phyloP scores from a whole-genome alignment of 768 basidiomycete genomes.

The Ramaria sp. region DNA sequence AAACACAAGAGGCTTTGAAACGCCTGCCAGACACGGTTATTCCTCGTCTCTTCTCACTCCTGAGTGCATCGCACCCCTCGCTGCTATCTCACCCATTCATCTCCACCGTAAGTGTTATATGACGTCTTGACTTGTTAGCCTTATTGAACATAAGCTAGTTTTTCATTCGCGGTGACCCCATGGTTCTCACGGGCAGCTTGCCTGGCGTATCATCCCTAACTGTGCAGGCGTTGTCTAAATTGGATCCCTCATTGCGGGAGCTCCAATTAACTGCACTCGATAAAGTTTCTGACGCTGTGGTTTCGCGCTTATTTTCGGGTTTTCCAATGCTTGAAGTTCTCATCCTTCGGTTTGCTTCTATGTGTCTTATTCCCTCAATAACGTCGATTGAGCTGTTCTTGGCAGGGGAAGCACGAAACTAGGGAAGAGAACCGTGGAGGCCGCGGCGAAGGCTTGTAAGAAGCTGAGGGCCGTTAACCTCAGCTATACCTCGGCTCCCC shows the following conservation, averaged over 20 bases:
- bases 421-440: conserved; percentile 35
- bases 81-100: conserved; percentile 46
- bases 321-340: conserved; percentile 37
- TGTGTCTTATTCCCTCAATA: not conserved
- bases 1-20: conserved; percentile 28
- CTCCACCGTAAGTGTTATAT: conserved; percentile 32
- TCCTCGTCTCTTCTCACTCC: conserved; percentile 39
- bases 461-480: conserved; percentile 41
- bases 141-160: conserved; percentile 26
- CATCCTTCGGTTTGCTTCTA: conserved; percentile 38
- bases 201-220: conserved; percentile 45
- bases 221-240: conserved; percentile 31
- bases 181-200: conserved; percentile 37
- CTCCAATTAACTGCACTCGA: conserved; percentile 43
- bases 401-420: conserved; percentile 52
- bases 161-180: conserved; percentile 43
- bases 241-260: conserved; percentile 30
- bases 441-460: conserved; percentile 31
- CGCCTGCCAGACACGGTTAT: conserved; percentile 41
- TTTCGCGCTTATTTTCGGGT: conserved; percentile 38
- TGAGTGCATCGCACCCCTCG: conserved; percentile 39
- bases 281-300: conserved; percentile 39
- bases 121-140: not conserved
- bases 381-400: conserved; percentile 1
- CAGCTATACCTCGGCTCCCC: conserved; percentile 47